A percentile compares a stretch with the other conserved stretches of the same genome.
These are phyloP conservation scores for Neurospora sp. DNA, from an alignment of 495 filamentous ascomycete species.

Conservation along the genomic window DNA sequence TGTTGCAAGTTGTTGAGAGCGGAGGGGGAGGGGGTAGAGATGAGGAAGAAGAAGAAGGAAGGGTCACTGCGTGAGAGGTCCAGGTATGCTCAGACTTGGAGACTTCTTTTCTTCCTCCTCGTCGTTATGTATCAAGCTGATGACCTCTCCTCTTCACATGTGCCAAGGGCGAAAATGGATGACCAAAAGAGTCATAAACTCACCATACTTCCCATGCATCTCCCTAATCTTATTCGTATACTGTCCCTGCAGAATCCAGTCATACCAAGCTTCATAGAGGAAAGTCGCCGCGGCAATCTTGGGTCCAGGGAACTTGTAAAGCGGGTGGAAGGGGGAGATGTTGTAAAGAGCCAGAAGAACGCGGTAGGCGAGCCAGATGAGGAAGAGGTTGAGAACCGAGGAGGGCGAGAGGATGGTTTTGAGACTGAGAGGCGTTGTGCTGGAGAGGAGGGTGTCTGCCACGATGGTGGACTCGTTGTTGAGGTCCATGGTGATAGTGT, in stretches of 20 bases:
- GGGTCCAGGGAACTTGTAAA: conserved; percentile 34
- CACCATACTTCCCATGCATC: conserved; percentile 39
- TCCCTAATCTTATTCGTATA: conserved; percentile 37
- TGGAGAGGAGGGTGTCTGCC: neutral
- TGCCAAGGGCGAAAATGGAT: too few relatives aligned
- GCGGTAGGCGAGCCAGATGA: conserved; percentile 16
- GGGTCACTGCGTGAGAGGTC: too few relatives aligned
- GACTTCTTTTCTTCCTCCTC: too few relatives aligned
- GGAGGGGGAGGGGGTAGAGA: neutral
- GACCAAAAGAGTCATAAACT: neutral
- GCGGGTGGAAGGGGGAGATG: conserved; percentile 22
- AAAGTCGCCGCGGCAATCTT: conserved; percentile 35
- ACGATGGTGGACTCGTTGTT: neutral
- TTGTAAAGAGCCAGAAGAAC: conserved; percentile 18
- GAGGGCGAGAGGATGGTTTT: neutral
- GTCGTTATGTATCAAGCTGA: too few relatives aligned
- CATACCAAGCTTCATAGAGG: conserved; percentile 43
- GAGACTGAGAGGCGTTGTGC: neutral
- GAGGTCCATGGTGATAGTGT: neutral
- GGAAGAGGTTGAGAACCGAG: conserved; percentile 4
- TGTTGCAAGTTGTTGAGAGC: too few relatives aligned
- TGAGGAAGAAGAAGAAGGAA: too few relatives aligned
- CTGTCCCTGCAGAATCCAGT: conserved; percentile 32
- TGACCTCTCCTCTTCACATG: too few relatives aligned
- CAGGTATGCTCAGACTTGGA: neutral